Conservation (phyloP, 768 basidiomycete species). For the Mycena kentingensis region DNA sequence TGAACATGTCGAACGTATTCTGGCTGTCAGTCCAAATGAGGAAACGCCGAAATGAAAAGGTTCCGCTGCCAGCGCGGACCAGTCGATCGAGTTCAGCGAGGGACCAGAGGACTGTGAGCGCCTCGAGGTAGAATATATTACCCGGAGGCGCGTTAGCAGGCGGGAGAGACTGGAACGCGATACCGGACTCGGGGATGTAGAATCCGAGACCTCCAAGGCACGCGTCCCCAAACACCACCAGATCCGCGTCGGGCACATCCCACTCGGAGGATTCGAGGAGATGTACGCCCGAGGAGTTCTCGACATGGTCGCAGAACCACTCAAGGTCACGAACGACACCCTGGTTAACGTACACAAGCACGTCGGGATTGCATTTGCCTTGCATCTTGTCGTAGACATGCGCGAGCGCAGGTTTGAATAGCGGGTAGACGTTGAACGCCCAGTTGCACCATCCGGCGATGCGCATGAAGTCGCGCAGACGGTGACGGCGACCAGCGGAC, state of each 20-base stretch:
- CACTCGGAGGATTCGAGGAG: slow-evolving; percentile 25
- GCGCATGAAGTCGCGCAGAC: slow-evolving; percentile 26
- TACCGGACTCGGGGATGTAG: slow-evolving; percentile 25
- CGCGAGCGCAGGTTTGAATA: slow-evolving; percentile 34
- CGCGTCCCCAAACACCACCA: slow-evolving; percentile 29
- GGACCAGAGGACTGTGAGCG: slow-evolving; percentile 25
- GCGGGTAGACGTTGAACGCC: slow-evolving; percentile 41
- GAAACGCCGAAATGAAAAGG: no score
- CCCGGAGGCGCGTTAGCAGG: background rate
- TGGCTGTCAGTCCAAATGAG: slow-evolving; percentile 21
- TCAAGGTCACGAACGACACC: slow-evolving; percentile 27
- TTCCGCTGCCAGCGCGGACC: background rate
- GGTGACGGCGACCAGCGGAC: slow-evolving; percentile 1
- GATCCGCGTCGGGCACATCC: slow-evolving; percentile 5
- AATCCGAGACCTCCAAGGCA: slow-evolving; percentile 31
- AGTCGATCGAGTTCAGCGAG: slow-evolving; percentile 5
- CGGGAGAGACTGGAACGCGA: slow-evolving; percentile 24
- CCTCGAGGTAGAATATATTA: slow-evolving; percentile 33
- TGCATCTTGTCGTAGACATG: slow-evolving; percentile 37
- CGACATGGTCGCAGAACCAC: slow-evolving; percentile 36
- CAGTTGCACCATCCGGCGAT: slow-evolving; percentile 44
- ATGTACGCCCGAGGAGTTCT: slow-evolving; percentile 22
- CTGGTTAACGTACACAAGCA: slow-evolving; percentile 31
- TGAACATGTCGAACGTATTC: slow-evolving; percentile 28
- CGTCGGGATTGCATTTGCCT: slow-evolving; percentile 23